Base-by-base conservation (phyloP, 805 yeast genomes). In the Ogataea glucozyma region DNA sequence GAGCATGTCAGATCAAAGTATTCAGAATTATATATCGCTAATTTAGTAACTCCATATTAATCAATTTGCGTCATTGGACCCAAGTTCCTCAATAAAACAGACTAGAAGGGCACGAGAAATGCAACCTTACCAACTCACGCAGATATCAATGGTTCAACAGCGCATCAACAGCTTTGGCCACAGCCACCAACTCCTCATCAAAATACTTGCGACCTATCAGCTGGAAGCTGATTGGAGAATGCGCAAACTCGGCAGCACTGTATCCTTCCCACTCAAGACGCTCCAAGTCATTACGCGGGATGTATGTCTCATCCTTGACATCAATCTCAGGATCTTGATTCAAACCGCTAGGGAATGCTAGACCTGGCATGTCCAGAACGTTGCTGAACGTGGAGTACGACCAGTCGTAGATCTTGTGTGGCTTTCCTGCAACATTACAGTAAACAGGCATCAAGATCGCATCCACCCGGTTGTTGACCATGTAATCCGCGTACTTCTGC, bases 371-470 rank as follows among this genome's bases (percentile, higher is more conserved):
- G 60, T 84, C 90, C 46, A 82, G 60, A 42, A 83, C 54, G 61
- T 84, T 83, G 78, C 80, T 83, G 48, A 81, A 67, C 1, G 83
- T 67, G 12, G 88, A 80, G 67, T 84, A 84, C 1, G 86, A 81
- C 87, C 88, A 84, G 63, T 81, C 81, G 57, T 35, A 42, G 16
- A 42, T 34, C 20, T 24, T 31, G 36, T 71, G 75, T 3, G 81
- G 76, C 44, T 68, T 66, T 38, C 83, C 82, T 8, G 87, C 83
- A 26, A 78, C 80, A 42, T 78, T 78, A 43, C 72, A 73, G 60
- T 79, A 76, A 10, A 75, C 70, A 42, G 86, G 85, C 40, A 78
- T 69, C 36, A 82, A 58, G 43, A 81, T 67, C 48, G 76, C 73
- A 51, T 81, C 85, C 20, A 81, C 64, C 20, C 67, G 65, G 56